Evolutionary conservation across 2,329 filamentous ascomycete species (phyloP).

Genomic region (Fusarium bulbicola): DNA sequence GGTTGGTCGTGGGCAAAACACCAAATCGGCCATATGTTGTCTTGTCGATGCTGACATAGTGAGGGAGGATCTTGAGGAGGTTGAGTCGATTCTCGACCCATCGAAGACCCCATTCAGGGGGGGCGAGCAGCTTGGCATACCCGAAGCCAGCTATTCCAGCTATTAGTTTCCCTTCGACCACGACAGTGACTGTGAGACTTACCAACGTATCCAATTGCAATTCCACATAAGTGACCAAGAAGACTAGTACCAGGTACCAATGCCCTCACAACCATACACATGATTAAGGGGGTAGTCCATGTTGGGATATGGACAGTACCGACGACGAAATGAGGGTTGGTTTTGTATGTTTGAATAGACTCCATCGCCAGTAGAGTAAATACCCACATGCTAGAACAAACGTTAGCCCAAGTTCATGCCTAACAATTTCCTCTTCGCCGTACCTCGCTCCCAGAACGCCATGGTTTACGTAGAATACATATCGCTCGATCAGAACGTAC

Average conservation of each 20-base stretch:
- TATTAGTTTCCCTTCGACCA: constrained; percentile 4
- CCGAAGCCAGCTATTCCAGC: constrained; percentile 75
- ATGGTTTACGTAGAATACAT: constrained; percentile 75
- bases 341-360: constrained; percentile 83
- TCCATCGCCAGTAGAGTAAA: constrained; percentile 88
- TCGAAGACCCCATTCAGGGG: constrained; percentile 85
- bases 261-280: constrained; percentile 77
- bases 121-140: constrained; percentile 88
- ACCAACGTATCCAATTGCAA: constrained; percentile 89
- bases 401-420: background rate
- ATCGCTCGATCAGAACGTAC: constrained; percentile 82
- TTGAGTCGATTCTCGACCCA: constrained; percentile 92
- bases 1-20: constrained; percentile 73
- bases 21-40: constrained; percentile 96
- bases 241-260: constrained; percentile 85
- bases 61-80: constrained; percentile 81
- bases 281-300: constrained; percentile 86
- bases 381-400: constrained; percentile 78
- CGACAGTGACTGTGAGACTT: constrained; percentile 48
- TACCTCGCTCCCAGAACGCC: constrained; percentile 85
- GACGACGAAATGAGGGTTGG: constrained; percentile 79
- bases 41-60: constrained; percentile 94
- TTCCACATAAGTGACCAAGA: constrained; percentile 84
- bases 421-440: constrained; percentile 30
- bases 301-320: constrained; percentile 79